Base-by-base conservation (phyloP, 129 eudicot species). In the Flaveria ramosissima region DNA sequence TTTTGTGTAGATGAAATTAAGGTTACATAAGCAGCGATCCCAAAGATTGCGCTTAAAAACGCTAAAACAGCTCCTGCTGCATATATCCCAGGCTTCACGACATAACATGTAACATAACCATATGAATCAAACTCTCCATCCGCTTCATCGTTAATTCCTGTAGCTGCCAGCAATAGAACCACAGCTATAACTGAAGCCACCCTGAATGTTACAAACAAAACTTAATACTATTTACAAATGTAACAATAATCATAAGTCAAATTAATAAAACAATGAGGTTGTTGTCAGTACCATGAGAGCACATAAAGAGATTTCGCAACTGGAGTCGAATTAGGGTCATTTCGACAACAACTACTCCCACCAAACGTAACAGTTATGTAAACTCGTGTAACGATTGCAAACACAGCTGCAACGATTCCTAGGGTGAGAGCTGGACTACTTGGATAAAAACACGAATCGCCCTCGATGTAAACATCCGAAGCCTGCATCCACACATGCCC, bases 11-110 rank as follows among this genome's bases (percentile, higher is more conserved):
- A 17, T 46, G 76, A 45, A 41, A 50, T 27, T 17, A 74, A 68
- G 42, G 63, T 74, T 39, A 80, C 24, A 74, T 67, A 80, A 74
- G 71, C 79, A 17, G 46, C 71, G 10, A 70, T 75, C 65, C 72
- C 84, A 27, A 81, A 70, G 16, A 68, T 43, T 5, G 75, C 76
- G 13, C 84, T 81, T 43, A 76, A 71, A 68, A 81, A 72, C 52
- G 84, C 80, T 42, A 81, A 68, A n/a, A 74, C 15, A 46, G 80
- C 84, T 20, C 84, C 84, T 36, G 63, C 43, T 30, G 84, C 84
- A 81, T 75, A 81, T 19, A 74, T 70, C 36, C 84, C 84, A 14
- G 84, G 76, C 68, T 57, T 81, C 63, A 81, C 80, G 50, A 45
- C 79, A 41, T 68, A 74, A 76, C 84, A 81, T 48, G 64, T 59